Base-by-base conservation (phyloP, 2,329 filamentous ascomycete species). In the Chrysosporium queenslandicum region DNA sequence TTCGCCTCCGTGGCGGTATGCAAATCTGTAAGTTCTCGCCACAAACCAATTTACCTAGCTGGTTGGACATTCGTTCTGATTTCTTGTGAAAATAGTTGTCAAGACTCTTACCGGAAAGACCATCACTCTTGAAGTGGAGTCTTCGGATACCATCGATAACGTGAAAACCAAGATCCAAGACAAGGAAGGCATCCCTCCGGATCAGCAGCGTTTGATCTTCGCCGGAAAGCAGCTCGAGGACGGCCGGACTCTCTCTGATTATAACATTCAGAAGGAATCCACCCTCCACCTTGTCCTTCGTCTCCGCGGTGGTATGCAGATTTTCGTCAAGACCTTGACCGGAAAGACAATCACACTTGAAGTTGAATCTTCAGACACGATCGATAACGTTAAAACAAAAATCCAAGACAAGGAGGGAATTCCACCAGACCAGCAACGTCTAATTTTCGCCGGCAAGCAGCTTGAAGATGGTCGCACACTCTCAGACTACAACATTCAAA, bases 101-200 rank as follows among this genome's bases (percentile, higher is more conserved):
- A 80, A 79, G 72, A 79, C 77, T 16, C 64, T 80, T 30, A 80
- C 77, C 42, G 77, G 77, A 58, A 80, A 83, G 74, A 83, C 80
- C 57, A 83, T 83, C 68, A 83, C 80, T 27, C 70, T 83, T 5
- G 80, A 83, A 68, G 80, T 83, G 6, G 80, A 83, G 67, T 80
- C 77, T 14, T 86, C 82, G 0, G 89, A 94, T 63, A 94, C 89
- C 37, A 94, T 94, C 71, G 89, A 95, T 77, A 95, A 95, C 57
- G 90, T 96, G 36, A 96, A 96, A 82, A 82, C 79, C 47, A 96
- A 96, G 80, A 96, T 96, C 40, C 90, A 96, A 72, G 90, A 96
- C 66, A 96, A 96, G 81, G 90, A 96, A 72, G 90, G 90, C 23
- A 96, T 96, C 53, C 91, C 90, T 43, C 90, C 90, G 9, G 90